Base-by-base conservation (phyloP, 2,329 filamentous ascomycete species). In the Fusarium udum region DNA sequence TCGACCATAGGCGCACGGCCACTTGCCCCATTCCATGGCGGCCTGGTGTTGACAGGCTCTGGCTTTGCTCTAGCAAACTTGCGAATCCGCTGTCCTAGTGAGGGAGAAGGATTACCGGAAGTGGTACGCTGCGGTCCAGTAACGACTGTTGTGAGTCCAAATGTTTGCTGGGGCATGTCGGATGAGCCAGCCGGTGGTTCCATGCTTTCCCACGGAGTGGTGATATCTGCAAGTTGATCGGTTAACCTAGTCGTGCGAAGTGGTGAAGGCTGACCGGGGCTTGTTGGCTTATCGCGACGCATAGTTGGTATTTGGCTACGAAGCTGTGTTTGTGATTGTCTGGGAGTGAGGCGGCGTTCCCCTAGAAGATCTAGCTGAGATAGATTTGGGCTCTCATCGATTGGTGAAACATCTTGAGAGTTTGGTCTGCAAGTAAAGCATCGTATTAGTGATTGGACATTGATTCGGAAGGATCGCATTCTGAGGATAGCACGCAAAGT, bases 1-100 rank as follows among this genome's bases (percentile, higher is more conserved):
- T 87, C 86, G 39, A 93, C 87, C 63, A 93, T 85, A 40, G 88
- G 85, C 46, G 87, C 87, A 72, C 92, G 89, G 34, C 93, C 93
- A 79, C 91, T 94, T 42, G 90, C 90, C 24, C 92, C 92, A 76
- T 91, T 91, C 93, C 93, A 95, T 64, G 90, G 86, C 10, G 90
- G 89, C 28, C 86, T 84, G 58, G 78, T 84, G 32, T 86, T 84
- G 60, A 84, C 34, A 69, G 75, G 79, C 72, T 76, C 83, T 76
- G 73, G 80, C 78, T 84, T 71, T 78, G 81, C 74, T 82, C 81
- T 78, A 45, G 78, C 77, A 55, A 80, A 66, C 36, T 80, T 77
- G 16, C 80, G 78, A 64, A 82, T 77, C 18, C 82, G 80, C 64
- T 82, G 78, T 14, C 81, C 80, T 55, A 83, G 77, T 7, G 81